phyloP scores from a whole-genome alignment of 257 asterid species.

The Solanum virginianum region DNA sequence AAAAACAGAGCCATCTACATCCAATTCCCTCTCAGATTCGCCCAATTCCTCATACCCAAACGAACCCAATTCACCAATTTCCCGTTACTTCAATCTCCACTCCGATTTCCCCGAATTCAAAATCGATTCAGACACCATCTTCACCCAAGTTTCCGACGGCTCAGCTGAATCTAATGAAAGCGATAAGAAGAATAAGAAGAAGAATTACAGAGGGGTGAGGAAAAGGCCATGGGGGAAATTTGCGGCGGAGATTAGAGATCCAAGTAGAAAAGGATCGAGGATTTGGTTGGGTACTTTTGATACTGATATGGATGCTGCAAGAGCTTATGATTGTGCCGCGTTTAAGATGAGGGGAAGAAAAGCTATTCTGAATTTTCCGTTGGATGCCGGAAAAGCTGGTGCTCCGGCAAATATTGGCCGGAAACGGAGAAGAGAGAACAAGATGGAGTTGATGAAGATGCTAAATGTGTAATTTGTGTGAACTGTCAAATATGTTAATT shows the following conservation, averaged over 20 bases:
- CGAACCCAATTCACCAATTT: conserved; percentile 11
- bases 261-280: conserved; percentile 58
- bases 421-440: conserved; percentile 29
- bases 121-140: conserved; percentile 1
- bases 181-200: neutral
- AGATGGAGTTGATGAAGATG: neutral
- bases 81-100: conserved; percentile 7
- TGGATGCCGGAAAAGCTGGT: conserved; percentile 54
- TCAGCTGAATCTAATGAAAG: neutral
- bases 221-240: conserved; percentile 90
- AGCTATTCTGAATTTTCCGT: conserved; percentile 71
- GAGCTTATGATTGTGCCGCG: conserved; percentile 86
- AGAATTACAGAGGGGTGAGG: conserved; percentile 66
- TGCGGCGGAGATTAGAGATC: conserved; percentile 89
- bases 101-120: conserved; percentile 16
- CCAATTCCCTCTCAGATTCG: conserved; percentile 17
- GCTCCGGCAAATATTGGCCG: conserved; percentile 41
- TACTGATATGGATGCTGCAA: conserved; percentile 57
- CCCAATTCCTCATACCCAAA: conserved; percentile 1
- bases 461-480: neutral
- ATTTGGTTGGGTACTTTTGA: conserved; percentile 82
- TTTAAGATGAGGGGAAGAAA: conserved; percentile 72
- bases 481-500: neutral
- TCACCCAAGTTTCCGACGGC: neutral
- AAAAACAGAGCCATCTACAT: conserved; percentile 15